Evolutionary conservation across 2,329 filamentous ascomycete genomes (phyloP), one percentile per base, ranked within the genome.

Genomic region (Simplicillium aogashimaense): DNA sequence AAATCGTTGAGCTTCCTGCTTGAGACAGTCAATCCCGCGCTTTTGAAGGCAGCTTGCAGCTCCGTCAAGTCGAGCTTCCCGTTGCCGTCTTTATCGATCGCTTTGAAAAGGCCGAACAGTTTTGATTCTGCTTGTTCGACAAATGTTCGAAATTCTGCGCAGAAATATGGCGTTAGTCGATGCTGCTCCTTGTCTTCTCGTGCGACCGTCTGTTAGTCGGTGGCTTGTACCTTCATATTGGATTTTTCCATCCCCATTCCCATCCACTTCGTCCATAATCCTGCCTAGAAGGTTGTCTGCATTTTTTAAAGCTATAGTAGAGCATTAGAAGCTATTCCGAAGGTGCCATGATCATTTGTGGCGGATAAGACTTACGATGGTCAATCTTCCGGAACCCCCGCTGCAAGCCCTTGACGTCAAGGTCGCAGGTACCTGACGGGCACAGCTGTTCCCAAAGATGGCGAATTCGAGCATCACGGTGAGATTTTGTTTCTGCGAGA

Each of bases 21-120:
- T 16, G 88, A 83, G 11, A 97, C 82, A 8, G 78, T 74, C 38
- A 98, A 70, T 29, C 89, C 89, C 31, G 86, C 83, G 39, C 72
- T 74, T 44, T 80, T 70, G 56, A 95, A 94, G 9, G 90, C 92
- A 29, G 70, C 63, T 47, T 78, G 78, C 36, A 98, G 72, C 67
- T 97, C 90, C n/a, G 70, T 68, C 61, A 86, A 88, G 54, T 94
- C 87, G 45, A 98, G 72, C 57, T 83, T 83, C 32, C 90, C 90
- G 60, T 94, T 85, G 47, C 80, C 70, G 58, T 97, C 83, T 49
- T 74, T 76, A 59, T 98, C 92, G 54, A 98, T 95, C 47, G 77
- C 80, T 51, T 79, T 74, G 65, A 98, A 98, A 16, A 98, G 76
- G 40, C 74, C 61, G 60, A 78, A 81, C 11, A 98, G 76, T 59